Conservation (phyloP, 768 basidiomycete genomes). For the Thelephora aurantiotincta region DNA sequence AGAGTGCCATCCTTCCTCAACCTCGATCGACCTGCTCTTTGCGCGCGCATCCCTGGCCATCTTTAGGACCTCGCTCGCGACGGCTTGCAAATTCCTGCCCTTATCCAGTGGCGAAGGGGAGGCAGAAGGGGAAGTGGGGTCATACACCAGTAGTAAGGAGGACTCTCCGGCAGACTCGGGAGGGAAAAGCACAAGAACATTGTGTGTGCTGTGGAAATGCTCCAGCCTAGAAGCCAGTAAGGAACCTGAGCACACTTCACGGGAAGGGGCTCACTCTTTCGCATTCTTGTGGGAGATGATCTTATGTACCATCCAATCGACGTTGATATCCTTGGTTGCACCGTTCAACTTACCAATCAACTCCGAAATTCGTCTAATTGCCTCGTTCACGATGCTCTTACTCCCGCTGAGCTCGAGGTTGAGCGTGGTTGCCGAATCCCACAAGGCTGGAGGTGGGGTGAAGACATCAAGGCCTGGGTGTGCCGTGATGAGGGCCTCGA, state of each 20-base stretch:
- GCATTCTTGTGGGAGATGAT: constrained; percentile 73
- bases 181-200: constrained; percentile 83
- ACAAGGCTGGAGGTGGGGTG: constrained; percentile 44
- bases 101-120: constrained; percentile 64
- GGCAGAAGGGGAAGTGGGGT: constrained; percentile 49
- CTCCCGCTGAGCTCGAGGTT: constrained; percentile 76
- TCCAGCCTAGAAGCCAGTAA: constrained; percentile 38
- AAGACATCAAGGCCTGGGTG: constrained; percentile 65
- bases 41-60: constrained; percentile 74
- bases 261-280: constrained; percentile 41
- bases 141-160: constrained; percentile 71
- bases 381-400: constrained; percentile 55
- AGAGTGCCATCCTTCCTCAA: constrained; percentile 89
- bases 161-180: constrained; percentile 62
- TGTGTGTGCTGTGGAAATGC: constrained; percentile 70
- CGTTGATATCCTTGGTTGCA: constrained; percentile 54
- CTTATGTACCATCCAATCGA: constrained; percentile 83
- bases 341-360: constrained; percentile 69
- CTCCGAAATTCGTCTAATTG: constrained; percentile 61
- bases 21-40: constrained; percentile 64
- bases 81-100: constrained; percentile 58
- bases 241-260: constrained; percentile 4
- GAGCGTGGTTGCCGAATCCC: constrained; percentile 42
- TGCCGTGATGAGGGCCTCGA: constrained; percentile 43
- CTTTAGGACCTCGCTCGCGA: constrained; percentile 63